phyloP scores from a whole-genome alignment of 2,329 filamentous ascomycete genomes.

The Knufia fluminis region DNA sequence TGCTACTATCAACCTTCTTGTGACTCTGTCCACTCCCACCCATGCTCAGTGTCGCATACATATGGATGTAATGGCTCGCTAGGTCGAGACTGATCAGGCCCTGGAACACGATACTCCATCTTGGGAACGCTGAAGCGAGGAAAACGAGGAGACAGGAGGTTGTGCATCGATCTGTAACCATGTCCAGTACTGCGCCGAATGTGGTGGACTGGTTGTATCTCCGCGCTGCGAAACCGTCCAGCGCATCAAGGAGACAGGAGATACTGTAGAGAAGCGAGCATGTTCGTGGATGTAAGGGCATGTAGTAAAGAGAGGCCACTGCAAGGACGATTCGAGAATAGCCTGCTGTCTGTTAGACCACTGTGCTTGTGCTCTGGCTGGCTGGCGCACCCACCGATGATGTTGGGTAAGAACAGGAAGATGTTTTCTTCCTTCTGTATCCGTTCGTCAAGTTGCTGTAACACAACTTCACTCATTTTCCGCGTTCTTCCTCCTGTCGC shows the following conservation, averaged over 20 bases:
- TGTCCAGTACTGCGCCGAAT: conserved; percentile 94
- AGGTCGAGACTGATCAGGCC: conserved; percentile 84
- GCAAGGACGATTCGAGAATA: conserved; percentile 72
- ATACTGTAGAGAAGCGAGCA: conserved; percentile 62
- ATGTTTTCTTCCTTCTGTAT: conserved; percentile 57
- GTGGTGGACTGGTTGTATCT: conserved; percentile 82
- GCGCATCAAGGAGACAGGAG: conserved; percentile 87
- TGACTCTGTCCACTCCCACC: conserved; percentile 71
- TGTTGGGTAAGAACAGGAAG: conserved; percentile 71
- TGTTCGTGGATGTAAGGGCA: conserved; percentile 65
- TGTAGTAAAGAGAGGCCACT: conserved; percentile 91
- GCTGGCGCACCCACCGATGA: conserved; percentile 59
- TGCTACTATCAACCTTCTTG: conserved; percentile 82
- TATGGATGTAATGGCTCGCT: conserved; percentile 97
- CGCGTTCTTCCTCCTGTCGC: conserved; percentile 15
- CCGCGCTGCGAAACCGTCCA: conserved; percentile 88
- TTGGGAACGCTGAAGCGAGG: conserved; percentile 84
- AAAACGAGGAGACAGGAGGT: conserved; percentile 93
- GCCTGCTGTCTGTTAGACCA: conserved; percentile 40
- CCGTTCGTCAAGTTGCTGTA: conserved; percentile 25
- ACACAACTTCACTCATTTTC: conserved; percentile 23
- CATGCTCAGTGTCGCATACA: conserved; percentile 91
- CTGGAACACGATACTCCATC: conserved; percentile 92
- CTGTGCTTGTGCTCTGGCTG: conserved; percentile 6
- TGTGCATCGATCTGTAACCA: conserved; percentile 97